Base-by-base conservation (phyloP, 23 red algal species). In the Rhodosorus marinus region DNA sequence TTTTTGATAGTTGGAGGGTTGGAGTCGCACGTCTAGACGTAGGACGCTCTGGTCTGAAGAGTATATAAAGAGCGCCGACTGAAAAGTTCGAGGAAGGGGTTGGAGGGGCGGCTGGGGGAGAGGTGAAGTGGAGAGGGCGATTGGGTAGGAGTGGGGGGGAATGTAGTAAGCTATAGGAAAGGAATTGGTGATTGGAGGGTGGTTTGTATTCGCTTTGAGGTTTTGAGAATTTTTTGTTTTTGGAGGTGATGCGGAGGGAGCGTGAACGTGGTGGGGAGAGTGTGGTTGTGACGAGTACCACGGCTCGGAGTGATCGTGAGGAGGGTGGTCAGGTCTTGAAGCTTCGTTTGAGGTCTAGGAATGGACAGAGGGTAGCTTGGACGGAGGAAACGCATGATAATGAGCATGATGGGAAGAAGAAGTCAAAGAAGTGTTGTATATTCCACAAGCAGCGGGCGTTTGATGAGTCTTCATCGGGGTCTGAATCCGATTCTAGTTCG, bases 401-500 rank as follows among this genome's bases (percentile, higher is more conserved):
- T 47, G 83, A 92, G 67, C 60, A 74, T 47, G 83, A 92, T 11
- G 64, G 63, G 29, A 71, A 74, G 29, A 57, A 62, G 23, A 80
- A 61, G 21, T 92, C 83, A 14, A 92, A 92, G 54, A 80, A 64
- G 42, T 92, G 83, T 29, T 92, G 83, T 35, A 73, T 92, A 33
- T 92, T 35, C 20, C 72, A 80, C 50, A 72, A 66, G 59, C 72
- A 51, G 9, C 63, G 83, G 7, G 61, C 57, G 29, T 81, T 70
- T 52, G 83, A 92, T 29, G 83, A 92, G 30, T 70, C 63, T n/a
- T n/a, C n/a, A n/a, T n/a, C n/a, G n/a, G n/a, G n/a, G n/a, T n/a
- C n/a, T n/a, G n/a, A n/a, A n/a, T n/a, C n/a, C n/a, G n/a, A n/a
- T n/a, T n/a, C n/a, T n/a, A n/a, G n/a, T n/a, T n/a, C n/a, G n/a